A percentile compares a stretch with the other conserved stretches of the same genome.
phyloP scores from a whole-genome alignment of 768 basidiomycete species.

The Cystofilobasidium macerans region DNA sequence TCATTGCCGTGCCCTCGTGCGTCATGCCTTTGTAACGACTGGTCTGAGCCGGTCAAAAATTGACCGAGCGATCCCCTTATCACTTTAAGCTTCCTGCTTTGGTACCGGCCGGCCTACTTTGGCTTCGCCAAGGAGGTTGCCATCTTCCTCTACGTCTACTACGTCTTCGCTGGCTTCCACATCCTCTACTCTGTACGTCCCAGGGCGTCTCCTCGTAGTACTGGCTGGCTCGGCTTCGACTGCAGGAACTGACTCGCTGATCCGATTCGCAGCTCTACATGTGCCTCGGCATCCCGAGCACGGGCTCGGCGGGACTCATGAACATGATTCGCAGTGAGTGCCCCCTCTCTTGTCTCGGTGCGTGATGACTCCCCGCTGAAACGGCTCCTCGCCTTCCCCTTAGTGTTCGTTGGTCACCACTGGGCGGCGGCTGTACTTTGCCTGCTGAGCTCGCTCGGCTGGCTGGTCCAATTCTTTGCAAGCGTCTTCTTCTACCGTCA shows the following conservation, averaged over 20 bases:
- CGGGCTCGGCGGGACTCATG: conserved; percentile 89
- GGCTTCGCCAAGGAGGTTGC: conserved; percentile 88
- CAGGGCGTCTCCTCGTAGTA: not conserved
- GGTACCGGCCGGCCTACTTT: conserved; percentile 91
- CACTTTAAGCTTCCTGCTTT: conserved; percentile 64
- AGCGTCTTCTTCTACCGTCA: conserved; percentile 1
- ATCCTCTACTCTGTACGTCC: conserved; percentile 6
- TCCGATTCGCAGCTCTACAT: not conserved
- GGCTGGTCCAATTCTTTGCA: conserved; percentile 9
- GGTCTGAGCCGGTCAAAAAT: no score
- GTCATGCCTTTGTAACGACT: no score
- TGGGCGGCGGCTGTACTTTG: conserved; percentile 59
- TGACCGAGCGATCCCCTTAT: no score
- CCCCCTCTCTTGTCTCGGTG: no score
- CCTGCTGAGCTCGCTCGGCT: not conserved
- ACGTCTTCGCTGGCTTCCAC: conserved; percentile 35
- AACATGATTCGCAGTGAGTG: conserved; percentile 75
- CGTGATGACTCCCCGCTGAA: no score
- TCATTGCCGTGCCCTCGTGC: conserved; percentile 1
- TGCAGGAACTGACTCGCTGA: not conserved
- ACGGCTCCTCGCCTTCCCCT: no score
- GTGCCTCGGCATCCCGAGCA: conserved; percentile 37
- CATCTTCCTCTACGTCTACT: conserved; percentile 60
- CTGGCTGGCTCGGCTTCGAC: not conserved
- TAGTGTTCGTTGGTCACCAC: conserved; percentile 57